Conservation (phyloP, 345 rosid genomes). For the Ailanthus altissimus region DNA sequence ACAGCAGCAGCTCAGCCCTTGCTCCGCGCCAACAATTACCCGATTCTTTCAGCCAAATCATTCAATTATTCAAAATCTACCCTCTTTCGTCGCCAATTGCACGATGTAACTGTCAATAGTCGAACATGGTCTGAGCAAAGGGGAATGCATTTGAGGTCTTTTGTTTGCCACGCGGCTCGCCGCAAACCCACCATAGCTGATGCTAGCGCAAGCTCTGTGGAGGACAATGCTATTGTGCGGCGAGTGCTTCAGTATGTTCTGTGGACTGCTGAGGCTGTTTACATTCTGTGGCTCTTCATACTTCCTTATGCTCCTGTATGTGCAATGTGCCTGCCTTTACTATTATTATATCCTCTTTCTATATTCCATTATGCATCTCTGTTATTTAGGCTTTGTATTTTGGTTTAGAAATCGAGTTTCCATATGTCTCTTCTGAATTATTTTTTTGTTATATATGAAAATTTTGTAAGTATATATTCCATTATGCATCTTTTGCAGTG, state of each 20-base stretch:
- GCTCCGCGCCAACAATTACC: conserved; percentile 22
- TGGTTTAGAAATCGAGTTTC: too few relatives aligned
- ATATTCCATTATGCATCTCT: too few relatives aligned
- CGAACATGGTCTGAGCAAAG: conserved; percentile 29
- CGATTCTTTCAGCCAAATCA: conserved; percentile 1
- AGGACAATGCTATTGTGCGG: conserved; percentile 31
- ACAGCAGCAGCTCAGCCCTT: conserved; percentile 27
- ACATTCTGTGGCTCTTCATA: conserved; percentile 88
- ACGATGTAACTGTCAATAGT: conserved; percentile 10
- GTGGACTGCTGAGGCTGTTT: conserved; percentile 77
- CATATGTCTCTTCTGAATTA: too few relatives aligned
- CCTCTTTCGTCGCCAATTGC: neutral
- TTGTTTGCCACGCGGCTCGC: conserved; percentile 46
- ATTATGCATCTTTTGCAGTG: too few relatives aligned
- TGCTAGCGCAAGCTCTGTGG: conserved; percentile 27
- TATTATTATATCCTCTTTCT: too few relatives aligned
- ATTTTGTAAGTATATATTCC: too few relatives aligned
- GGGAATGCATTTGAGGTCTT: conserved; percentile 19
- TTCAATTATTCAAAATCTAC: conserved; percentile 16
- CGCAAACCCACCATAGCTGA: conserved; percentile 41
- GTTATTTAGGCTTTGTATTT: too few relatives aligned
- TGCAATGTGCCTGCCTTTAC: too few relatives aligned
- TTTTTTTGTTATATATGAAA: too few relatives aligned
- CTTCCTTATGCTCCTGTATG: conserved; percentile 83
- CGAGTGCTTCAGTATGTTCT: conserved; percentile 47